phyloP scores from a whole-genome alignment of 1,139 yeast genomes.

The Pneumocystis jirovecii region DNA sequence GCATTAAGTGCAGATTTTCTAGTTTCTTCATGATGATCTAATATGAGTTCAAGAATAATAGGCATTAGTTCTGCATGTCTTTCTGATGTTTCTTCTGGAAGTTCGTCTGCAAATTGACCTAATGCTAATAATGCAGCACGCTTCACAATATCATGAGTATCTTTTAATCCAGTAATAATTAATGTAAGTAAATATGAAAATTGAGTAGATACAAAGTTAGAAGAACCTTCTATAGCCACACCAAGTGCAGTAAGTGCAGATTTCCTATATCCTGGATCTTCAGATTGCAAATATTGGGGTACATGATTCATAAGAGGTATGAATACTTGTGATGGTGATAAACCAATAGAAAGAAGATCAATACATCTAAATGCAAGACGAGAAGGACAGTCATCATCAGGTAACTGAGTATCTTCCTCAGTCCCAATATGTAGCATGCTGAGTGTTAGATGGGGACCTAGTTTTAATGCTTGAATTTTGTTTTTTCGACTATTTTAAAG shows the following conservation, averaged over 20 bases:
- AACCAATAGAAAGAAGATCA: slow-evolving; percentile 60
- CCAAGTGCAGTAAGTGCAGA: slow-evolving; percentile 75
- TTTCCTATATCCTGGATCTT: slow-evolving; percentile 66
- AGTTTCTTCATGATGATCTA: slow-evolving; percentile 70
- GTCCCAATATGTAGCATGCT: slow-evolving; percentile 67
- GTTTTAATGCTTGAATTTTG: slow-evolving; percentile 39
- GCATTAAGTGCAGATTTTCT: slow-evolving; percentile 87
- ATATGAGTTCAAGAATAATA: slow-evolving; percentile 72
- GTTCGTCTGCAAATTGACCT: slow-evolving; percentile 62
- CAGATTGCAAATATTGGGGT: slow-evolving; percentile 46
- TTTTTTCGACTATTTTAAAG: slow-evolving; percentile 11
- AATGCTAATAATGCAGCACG: slow-evolving; percentile 78
- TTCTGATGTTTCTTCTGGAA: slow-evolving; percentile 67
- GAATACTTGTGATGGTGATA: slow-evolving; percentile 88
- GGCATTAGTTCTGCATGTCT: slow-evolving; percentile 75
- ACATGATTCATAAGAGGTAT: slow-evolving; percentile 60
- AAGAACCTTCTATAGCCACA: slow-evolving; percentile 82
- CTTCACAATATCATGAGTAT: slow-evolving; percentile 60
- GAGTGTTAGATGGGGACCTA: slow-evolving; percentile 67
- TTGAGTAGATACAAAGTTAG: slow-evolving; percentile 73
- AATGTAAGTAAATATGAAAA: slow-evolving; percentile 58
- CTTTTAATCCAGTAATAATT: slow-evolving; percentile 63
- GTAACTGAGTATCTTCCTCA: slow-evolving; percentile 82
- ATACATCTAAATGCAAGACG: slow-evolving; percentile 68
- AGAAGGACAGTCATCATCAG: slow-evolving; percentile 74